These are phyloP conservation scores for Trichoderma orchidacearum DNA, from an alignment of 495 filamentous ascomycete species.

Conservation along the genomic window DNA sequence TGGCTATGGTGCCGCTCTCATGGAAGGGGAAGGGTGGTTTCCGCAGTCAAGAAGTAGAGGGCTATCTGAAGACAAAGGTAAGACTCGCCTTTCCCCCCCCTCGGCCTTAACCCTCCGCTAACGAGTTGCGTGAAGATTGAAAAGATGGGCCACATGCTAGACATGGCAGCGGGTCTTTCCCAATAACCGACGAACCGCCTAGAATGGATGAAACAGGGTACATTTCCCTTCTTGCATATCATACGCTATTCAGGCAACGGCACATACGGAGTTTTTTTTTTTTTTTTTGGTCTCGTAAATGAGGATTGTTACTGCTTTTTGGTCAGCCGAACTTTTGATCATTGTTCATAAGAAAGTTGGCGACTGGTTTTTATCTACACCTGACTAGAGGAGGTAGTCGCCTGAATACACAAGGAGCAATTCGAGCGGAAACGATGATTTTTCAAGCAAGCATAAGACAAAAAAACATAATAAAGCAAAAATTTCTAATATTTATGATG, in stretches of 20 bases:
- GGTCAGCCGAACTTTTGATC: no score
- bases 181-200: not conserved
- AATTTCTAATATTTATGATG: no score
- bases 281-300: not conserved
- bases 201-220: no score
- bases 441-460: no score
- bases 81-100: conserved; percentile 9
- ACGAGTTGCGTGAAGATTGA: conserved; percentile 22
- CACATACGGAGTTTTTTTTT: not conserved
- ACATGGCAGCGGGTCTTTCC: conserved; percentile 8
- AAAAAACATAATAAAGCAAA: no score
- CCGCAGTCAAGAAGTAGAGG: conserved; percentile 74
- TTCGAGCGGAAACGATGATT: no score
- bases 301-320: not conserved
- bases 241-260: not conserved
- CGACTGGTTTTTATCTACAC: no score
- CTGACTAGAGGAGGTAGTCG: no score
- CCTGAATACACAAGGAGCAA: no score
- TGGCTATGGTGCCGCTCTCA: conserved; percentile 89
- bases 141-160: conserved; percentile 28
- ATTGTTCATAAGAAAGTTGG: no score
- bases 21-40: conserved; percentile 84
- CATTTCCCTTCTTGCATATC: not conserved
- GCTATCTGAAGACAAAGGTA: conserved; percentile 90
- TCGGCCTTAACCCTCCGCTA: not conserved